Percentiles rank a stretch among this genome's conserved stretches.
Evolutionary conservation across 2,329 filamentous ascomycete species (phyloP).

Genomic region (Xylaria sp.): DNA sequence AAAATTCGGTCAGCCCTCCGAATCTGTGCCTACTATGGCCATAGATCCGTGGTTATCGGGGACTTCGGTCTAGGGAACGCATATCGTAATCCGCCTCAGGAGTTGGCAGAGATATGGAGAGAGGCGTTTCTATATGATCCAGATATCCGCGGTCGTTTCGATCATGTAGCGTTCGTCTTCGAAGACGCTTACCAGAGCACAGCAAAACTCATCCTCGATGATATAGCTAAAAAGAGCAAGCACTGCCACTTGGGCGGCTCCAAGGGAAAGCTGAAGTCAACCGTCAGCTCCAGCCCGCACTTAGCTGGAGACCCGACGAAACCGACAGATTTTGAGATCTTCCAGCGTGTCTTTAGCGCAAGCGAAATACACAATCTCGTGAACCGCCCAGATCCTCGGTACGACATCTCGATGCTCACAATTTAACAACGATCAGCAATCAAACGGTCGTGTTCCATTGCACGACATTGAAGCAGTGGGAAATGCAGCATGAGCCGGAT

Average conservation of each 20-base stretch:
- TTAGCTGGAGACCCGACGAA: conserved; percentile 35
- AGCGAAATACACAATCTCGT: conserved; percentile 62
- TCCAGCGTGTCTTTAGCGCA: conserved; percentile 61
- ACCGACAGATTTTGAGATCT: conserved; percentile 62
- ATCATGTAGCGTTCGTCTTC: conserved; percentile 71
- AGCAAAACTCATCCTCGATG: conserved; percentile 62
- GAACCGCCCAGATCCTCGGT: conserved; percentile 64
- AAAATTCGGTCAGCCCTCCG: conserved; percentile 77
- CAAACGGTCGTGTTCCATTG: conserved; percentile 43
- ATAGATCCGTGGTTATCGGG: conserved; percentile 67
- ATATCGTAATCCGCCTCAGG: conserved; percentile 71
- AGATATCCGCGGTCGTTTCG: conserved; percentile 69
- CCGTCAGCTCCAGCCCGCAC: conserved; percentile 48
- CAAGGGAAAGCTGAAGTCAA: conserved; percentile 48
- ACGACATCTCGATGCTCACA: conserved; percentile 60
- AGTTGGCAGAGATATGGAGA: conserved; percentile 73
- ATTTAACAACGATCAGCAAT: conserved; percentile 22
- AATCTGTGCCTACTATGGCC: conserved; percentile 71
- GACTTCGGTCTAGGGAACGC: conserved; percentile 73
- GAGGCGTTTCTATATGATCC: conserved; percentile 71
- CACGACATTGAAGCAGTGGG: conserved; percentile 41
- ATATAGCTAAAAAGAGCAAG: conserved; percentile 63
- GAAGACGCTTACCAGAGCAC: conserved; percentile 67
- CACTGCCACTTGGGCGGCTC: conserved; percentile 41
- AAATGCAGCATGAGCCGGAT: conserved; percentile 41